These are phyloP conservation scores for Tricholoma hemisulphureum DNA, from an alignment of 768 basidiomycete genomes.

Conservation along the genomic window DNA sequence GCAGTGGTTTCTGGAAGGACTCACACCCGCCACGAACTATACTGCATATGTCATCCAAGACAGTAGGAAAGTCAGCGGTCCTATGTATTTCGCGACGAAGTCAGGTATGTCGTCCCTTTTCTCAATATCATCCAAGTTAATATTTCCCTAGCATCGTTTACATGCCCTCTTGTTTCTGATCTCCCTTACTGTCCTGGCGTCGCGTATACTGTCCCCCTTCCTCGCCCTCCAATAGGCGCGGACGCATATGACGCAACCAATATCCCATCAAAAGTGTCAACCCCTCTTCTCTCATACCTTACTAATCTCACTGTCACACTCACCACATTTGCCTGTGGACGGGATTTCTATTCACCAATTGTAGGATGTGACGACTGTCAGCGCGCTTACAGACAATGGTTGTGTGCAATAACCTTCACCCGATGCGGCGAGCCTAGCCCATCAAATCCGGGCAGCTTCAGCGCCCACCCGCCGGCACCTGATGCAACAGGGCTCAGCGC, in stretches of 20 bases:
- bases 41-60: slow-evolving; percentile 67
- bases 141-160: slow-evolving; percentile 50
- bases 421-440: slow-evolving; percentile 63
- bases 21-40: slow-evolving; percentile 72
- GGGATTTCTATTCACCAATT: slow-evolving; percentile 76
- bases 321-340: slow-evolving; percentile 72
- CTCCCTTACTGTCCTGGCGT: slow-evolving; percentile 74
- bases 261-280: slow-evolving; percentile 48
- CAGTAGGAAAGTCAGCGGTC: slow-evolving; percentile 57
- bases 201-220: slow-evolving; percentile 69
- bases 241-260: slow-evolving; percentile 48
- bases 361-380: slow-evolving; percentile 77
- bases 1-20: slow-evolving; percentile 63
- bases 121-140: background rate
- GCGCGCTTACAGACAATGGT: slow-evolving; percentile 70
- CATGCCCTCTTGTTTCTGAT: slow-evolving; percentile 66
- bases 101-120: slow-evolving; percentile 45
- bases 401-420: slow-evolving; percentile 71
- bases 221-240: slow-evolving; percentile 42
- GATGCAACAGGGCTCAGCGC: slow-evolving; percentile 32
- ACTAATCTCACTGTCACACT: slow-evolving; percentile 75
- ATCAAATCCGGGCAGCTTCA: slow-evolving; percentile 31
- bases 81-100: slow-evolving; percentile 75
- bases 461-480: slow-evolving; percentile 30
- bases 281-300: slow-evolving; percentile 55